A percentile compares a stretch with the other conserved stretches of the same genome.
Conservation (phyloP, 2,329 filamentous ascomycete species). For the Colletotrichum cereale region DNA sequence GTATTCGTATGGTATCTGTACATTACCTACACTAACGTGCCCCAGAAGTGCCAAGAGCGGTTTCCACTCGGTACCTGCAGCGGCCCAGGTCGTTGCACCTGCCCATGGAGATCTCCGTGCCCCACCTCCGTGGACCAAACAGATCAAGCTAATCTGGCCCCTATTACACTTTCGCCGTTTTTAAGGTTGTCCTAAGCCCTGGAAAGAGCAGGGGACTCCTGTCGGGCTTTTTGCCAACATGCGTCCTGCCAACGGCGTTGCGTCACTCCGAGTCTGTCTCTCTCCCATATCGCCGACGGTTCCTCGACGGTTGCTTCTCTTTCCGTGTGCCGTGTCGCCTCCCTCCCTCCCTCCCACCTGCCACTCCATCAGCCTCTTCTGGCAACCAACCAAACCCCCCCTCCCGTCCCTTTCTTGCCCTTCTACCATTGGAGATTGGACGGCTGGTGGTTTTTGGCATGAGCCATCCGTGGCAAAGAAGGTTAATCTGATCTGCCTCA, state of each 20-base stretch:
- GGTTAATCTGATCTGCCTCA: conserved; percentile 36
- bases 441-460: not conserved
- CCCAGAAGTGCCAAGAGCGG: conserved; percentile 4
- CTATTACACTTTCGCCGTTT: conserved; percentile 21
- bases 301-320: not conserved
- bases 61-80: conserved; percentile 34
- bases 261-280: conserved; percentile 18
- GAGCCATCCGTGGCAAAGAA: conserved; percentile 26
- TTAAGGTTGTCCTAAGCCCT: conserved; percentile 37
- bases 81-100: conserved; percentile 6
- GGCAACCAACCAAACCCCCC: not conserved
- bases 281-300: not conserved
- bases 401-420: not conserved
- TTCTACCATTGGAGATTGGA: conserved; percentile 3
- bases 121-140: conserved; percentile 9
- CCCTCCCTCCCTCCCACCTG: not conserved
- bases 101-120: conserved; percentile 14
- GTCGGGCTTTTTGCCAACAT: not conserved
- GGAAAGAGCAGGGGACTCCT: conserved; percentile 10
- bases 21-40: no score
- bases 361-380: not conserved
- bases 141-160: conserved; percentile 8
- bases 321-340: not conserved
- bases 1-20: no score
- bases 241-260: conserved; percentile 10